Evolutionary conservation across 1,284 basidiomycete genomes (phyloP), one percentile per base, ranked within the genome.

Genomic region (Phenoliferia sp.): DNA sequence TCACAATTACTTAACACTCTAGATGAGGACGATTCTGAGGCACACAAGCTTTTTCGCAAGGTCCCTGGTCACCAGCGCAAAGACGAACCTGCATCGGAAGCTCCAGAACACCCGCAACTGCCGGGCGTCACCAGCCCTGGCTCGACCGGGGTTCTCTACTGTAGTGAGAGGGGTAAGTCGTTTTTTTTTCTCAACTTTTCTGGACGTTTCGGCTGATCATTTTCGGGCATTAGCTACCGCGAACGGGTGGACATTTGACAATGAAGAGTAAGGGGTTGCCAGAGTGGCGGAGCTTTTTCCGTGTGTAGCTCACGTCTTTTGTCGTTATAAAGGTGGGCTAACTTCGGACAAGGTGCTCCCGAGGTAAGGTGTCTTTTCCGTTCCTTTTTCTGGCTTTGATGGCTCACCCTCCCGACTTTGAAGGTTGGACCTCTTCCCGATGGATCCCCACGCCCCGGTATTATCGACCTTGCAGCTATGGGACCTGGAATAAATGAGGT

Each of bases 351-450:
- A 58, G 67, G 64, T 62, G 22, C 28, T 29, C 5, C 19, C 7
- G 10, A 12, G 50, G 15, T 54, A 9, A n/a, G 50, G 9, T 9
- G 7, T 7, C 50, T 15, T 28, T 54, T 9, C 50, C 9, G 50
- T 9, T n/a, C 10, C 7, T 9, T 19, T n/a, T 26, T 26, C 22
- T 19, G 29, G 9, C 29, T 7, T 7, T 54, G 10, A 9, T 10
- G 22, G n/a, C 50, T 54, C 10, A 54, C 90, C 93, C n/a, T 80
- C 92, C 92, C 64, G 92, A 91, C 6, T 92, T 92, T 2, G 92
- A 94, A 59, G 67, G 65, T 65, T n/a, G 93, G 92, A 0, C 85
- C 86, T 15, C 87, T 97, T 67, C 90, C 90, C 2, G 85, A 86
- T 60, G 89, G 88, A 2, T 84, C 86, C 0, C 79, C 84, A 29